Percentiles rank a stretch among this genome's conserved stretches.
These are phyloP conservation scores for Diatrype stigma DNA, from an alignment of 2,329 filamentous ascomycete genomes.

Conservation along the genomic window DNA sequence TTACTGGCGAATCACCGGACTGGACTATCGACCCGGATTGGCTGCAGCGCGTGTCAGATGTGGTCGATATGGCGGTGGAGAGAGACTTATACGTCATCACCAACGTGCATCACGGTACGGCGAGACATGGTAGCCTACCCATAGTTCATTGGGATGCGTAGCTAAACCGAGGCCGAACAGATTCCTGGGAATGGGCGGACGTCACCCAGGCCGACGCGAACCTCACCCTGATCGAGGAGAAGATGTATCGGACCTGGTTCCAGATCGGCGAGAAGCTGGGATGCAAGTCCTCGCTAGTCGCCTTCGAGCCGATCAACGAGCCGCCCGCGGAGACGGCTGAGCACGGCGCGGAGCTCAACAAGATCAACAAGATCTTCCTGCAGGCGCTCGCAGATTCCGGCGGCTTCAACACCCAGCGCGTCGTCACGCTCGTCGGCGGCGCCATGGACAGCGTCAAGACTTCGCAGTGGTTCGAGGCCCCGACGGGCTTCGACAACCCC, in stretches of 20 bases:
- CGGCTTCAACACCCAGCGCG: slow-evolving; percentile 50
- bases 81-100: slow-evolving; percentile 49
- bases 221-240: slow-evolving; percentile 49
- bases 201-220: slow-evolving; percentile 42
- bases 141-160: neutral
- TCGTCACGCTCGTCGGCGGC: slow-evolving; percentile 52
- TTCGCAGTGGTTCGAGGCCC: slow-evolving; percentile 47
- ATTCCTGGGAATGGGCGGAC: slow-evolving; percentile 57
- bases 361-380: slow-evolving; percentile 54
- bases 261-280: slow-evolving; percentile 52
- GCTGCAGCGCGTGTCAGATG: slow-evolving; percentile 54
- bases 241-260: slow-evolving; percentile 52
- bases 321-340: slow-evolving; percentile 47
- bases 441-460: slow-evolving; percentile 50
- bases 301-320: slow-evolving; percentile 59
- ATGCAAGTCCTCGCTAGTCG: slow-evolving; percentile 49
- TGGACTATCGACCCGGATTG: slow-evolving; percentile 51
- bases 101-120: slow-evolving; percentile 50
- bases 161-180: slow-evolving; percentile 20
- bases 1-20: slow-evolving; percentile 42
- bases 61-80: slow-evolving; percentile 51
- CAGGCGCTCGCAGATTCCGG: slow-evolving; percentile 49
- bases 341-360: slow-evolving; percentile 48
- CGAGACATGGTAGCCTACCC: too few relatives aligned
- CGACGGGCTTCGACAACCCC: slow-evolving; percentile 47